These are phyloP conservation scores for Termitomyces sp. DNA, from an alignment of 768 basidiomycete species.

Conservation along the genomic window DNA sequence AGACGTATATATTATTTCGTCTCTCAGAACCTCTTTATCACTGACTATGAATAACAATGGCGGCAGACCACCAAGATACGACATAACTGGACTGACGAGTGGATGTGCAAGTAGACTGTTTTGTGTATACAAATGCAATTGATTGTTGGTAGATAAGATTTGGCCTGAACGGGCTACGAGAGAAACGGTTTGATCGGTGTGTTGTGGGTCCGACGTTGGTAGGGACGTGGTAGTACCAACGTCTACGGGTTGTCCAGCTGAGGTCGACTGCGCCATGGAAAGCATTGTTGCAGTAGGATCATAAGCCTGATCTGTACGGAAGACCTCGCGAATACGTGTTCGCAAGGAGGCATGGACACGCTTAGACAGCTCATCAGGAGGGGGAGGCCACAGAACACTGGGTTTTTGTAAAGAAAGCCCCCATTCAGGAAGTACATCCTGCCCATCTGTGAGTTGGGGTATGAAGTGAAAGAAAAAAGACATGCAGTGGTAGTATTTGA, in stretches of 20 bases:
- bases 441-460: background rate
- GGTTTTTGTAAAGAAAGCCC: constrained; percentile 79
- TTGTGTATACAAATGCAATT: constrained; percentile 83
- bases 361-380: constrained; percentile 52
- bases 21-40: constrained; percentile 86
- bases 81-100: constrained; percentile 73
- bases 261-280: constrained; percentile 15
- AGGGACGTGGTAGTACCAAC: constrained; percentile 43
- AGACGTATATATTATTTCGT: constrained; percentile 85
- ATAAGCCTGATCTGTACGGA: constrained; percentile 27
- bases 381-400: constrained; percentile 75
- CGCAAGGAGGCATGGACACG: constrained; percentile 55
- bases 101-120: constrained; percentile 78
- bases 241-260: constrained; percentile 32
- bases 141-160: constrained; percentile 47
- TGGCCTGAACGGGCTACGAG: constrained; percentile 47
- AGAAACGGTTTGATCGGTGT: constrained; percentile 36
- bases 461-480: constrained; percentile 1
- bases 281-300: constrained; percentile 16
- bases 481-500: constrained; percentile 78
- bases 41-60: constrained; percentile 83
- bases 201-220: constrained; percentile 28
- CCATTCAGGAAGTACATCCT: constrained; percentile 80
- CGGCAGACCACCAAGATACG: constrained; percentile 86
- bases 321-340: constrained; percentile 51